Conservation (phyloP, 2,329 filamentous ascomycete species). For the Blastomyces parvus region DNA sequence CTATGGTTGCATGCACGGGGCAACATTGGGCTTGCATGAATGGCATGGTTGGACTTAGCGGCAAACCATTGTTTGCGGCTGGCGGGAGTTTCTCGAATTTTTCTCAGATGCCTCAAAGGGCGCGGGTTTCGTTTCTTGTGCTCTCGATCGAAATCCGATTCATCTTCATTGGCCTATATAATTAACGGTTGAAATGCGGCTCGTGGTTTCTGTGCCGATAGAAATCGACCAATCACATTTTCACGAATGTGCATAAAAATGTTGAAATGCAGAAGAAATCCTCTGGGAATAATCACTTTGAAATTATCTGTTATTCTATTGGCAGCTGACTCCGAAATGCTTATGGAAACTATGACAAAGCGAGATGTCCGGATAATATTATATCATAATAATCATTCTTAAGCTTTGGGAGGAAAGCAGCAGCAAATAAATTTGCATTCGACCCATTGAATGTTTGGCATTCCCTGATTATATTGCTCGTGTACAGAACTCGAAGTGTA, state of each 20-base stretch:
- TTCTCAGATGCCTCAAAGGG: neutral
- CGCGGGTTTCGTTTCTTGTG: neutral
- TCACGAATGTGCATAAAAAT: neutral
- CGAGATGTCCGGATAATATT: too few species aligned
- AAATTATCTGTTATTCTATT: too few species aligned
- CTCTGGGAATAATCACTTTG: too few species aligned
- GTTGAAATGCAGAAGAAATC: neutral
- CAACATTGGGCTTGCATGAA: conserved; percentile 6
- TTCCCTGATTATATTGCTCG: too few species aligned
- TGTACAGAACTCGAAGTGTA: too few species aligned
- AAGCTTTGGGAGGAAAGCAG: too few species aligned
- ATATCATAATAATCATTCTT: too few species aligned
- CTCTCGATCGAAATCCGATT: neutral
- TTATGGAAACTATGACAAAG: too few species aligned
- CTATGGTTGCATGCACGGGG: neutral
- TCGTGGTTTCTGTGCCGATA: neutral
- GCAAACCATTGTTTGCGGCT: neutral
- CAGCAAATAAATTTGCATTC: too few species aligned
- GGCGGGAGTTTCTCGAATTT: neutral
- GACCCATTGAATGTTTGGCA: too few species aligned
- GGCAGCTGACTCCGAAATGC: too few species aligned
- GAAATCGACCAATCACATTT: neutral
- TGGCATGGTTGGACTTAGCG: neutral
- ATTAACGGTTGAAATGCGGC: neutral
- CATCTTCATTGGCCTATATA: neutral